A percentile compares a stretch with the other conserved stretches of the same genome.
These are phyloP conservation scores for Ascochyta pisi DNA, from an alignment of 2,329 filamentous ascomycete genomes.

Conservation along the genomic window DNA sequence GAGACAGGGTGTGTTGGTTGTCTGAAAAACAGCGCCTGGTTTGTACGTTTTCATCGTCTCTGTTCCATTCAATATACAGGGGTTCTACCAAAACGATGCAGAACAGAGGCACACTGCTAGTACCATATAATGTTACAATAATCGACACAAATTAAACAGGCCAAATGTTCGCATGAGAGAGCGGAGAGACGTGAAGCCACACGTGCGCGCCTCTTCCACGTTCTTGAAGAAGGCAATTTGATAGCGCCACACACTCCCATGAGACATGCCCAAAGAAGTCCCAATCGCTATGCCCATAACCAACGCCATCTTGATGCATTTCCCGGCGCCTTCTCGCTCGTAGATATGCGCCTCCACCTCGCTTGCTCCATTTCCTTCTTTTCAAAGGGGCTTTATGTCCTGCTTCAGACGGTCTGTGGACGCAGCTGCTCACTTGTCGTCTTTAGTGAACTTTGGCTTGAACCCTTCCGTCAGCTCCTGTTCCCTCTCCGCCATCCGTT, in stretches of 20 bases:
- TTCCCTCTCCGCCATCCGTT: constrained; percentile 75
- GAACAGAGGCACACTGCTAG: constrained; percentile 4
- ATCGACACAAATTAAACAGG: constrained; percentile 15
- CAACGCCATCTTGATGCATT: constrained; percentile 34
- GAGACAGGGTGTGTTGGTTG: not conserved
- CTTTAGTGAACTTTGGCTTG: constrained; percentile 95
- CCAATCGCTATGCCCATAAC: constrained; percentile 31
- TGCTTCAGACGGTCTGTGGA: not conserved
- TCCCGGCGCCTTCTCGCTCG: constrained; percentile 1
- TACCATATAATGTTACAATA: constrained; percentile 27
- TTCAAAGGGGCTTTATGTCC: not conserved
- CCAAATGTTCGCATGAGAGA: constrained; percentile 19
- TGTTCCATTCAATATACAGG: not conserved
- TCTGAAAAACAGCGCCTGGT: not conserved
- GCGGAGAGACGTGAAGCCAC: constrained; percentile 23
- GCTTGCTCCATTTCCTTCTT: not conserved
- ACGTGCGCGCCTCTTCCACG: constrained; percentile 1
- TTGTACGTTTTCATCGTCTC: not conserved
- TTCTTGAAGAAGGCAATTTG: constrained; percentile 1
- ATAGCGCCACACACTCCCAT: constrained; percentile 15
- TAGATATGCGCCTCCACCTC: not conserved
- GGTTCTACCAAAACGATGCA: not conserved
- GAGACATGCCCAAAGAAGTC: constrained; percentile 8
- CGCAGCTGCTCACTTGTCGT: constrained; percentile 49
- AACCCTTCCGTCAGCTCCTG: constrained; percentile 84